Evolutionary conservation across 2,329 filamentous ascomycete species (phyloP).

Genomic region (Samsoniella hepiali): DNA sequence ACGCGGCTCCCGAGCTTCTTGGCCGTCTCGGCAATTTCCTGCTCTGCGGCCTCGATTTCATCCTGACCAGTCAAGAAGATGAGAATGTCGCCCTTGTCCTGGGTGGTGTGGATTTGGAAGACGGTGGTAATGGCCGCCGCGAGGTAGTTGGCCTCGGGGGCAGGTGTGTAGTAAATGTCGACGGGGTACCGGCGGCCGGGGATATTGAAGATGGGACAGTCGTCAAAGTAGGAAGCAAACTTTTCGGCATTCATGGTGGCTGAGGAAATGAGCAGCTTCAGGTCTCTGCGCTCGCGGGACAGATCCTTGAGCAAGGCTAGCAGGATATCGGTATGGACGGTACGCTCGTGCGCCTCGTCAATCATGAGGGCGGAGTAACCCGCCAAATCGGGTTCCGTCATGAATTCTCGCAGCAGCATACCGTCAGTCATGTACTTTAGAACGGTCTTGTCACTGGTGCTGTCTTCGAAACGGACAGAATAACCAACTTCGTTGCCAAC

Average conservation of each 20-base stretch:
- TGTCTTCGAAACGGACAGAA: slow-evolving; percentile 90
- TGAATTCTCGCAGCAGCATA: slow-evolving; percentile 85
- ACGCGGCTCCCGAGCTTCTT: slow-evolving; percentile 81
- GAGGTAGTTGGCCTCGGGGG: slow-evolving; percentile 92
- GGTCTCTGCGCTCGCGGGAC: slow-evolving; percentile 73
- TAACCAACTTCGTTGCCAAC: slow-evolving; percentile 92
- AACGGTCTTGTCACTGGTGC: slow-evolving; percentile 84
- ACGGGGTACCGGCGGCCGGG: slow-evolving; percentile 86
- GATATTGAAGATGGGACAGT: slow-evolving; percentile 91
- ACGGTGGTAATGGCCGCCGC: slow-evolving; percentile 87
- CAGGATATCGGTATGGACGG: slow-evolving; percentile 85
- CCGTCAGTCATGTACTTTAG: slow-evolving; percentile 98
- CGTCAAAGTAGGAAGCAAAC: slow-evolving; percentile 87
- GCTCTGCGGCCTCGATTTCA: slow-evolving; percentile 86
- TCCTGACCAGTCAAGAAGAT: slow-evolving; percentile 96
- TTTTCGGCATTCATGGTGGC: slow-evolving; percentile 93
- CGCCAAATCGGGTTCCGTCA: slow-evolving; percentile 80
- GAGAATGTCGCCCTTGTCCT: slow-evolving; percentile 82
- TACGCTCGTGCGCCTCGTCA: slow-evolving; percentile 95
- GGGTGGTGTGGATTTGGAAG: slow-evolving; percentile 90
- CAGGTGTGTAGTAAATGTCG: slow-evolving; percentile 84
- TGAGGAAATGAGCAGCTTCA: slow-evolving; percentile 88
- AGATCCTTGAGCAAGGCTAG: slow-evolving; percentile 88
- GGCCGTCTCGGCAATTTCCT: slow-evolving; percentile 79
- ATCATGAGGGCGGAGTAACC: slow-evolving; percentile 91